A percentile compares a stretch with the other conserved stretches of the same genome.
phyloP scores from a whole-genome alignment of 2,329 filamentous ascomycete genomes.

The Epichloe baconii region DNA sequence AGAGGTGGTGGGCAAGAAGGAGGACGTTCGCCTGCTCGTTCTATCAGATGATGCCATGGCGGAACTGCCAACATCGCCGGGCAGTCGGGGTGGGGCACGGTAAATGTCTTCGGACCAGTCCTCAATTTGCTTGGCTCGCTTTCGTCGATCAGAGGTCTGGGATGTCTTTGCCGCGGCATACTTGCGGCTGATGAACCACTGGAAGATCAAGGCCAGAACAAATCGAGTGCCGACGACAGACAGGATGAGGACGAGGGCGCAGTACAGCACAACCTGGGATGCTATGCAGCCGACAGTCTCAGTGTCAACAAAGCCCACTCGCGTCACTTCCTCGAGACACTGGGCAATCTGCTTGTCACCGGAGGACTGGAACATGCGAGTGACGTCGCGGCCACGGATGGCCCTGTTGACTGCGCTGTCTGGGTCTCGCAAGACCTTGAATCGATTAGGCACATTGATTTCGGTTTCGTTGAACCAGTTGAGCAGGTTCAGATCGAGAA shows the following conservation, averaged over 20 bases:
- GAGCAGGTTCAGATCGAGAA: slow-evolving; percentile 79
- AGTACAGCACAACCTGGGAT: slow-evolving; percentile 90
- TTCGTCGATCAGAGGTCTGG: slow-evolving; percentile 65
- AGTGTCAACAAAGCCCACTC: slow-evolving; percentile 89
- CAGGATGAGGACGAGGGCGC: slow-evolving; percentile 82
- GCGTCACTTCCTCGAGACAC: slow-evolving; percentile 88
- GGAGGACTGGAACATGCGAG: slow-evolving; percentile 68
- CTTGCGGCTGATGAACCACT: slow-evolving; percentile 86
- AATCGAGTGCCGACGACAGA: slow-evolving; percentile 81
- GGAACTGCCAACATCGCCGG: slow-evolving; percentile 58
- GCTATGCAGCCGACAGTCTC: slow-evolving; percentile 96
- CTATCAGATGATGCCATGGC: slow-evolving; percentile 53
- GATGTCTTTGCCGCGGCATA: slow-evolving; percentile 81
- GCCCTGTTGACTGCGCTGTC: slow-evolving; percentile 43
- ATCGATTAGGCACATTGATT: slow-evolving; percentile 61
- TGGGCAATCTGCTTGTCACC: slow-evolving; percentile 70
- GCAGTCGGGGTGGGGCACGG: slow-evolving; percentile 69
- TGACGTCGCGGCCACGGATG: slow-evolving; percentile 76
- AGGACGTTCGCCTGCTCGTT: slow-evolving; percentile 65
- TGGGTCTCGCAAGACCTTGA: slow-evolving; percentile 66
- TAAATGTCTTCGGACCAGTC: slow-evolving; percentile 98
- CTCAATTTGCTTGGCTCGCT: slow-evolving; percentile 86
- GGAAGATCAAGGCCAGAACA: slow-evolving; percentile 76
- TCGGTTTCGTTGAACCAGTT: slow-evolving; percentile 80
- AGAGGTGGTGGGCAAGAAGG: slow-evolving; percentile 83